Evolutionary conservation across 2,329 filamentous ascomycete species (phyloP).

Genomic region (Penicillium sp.): DNA sequence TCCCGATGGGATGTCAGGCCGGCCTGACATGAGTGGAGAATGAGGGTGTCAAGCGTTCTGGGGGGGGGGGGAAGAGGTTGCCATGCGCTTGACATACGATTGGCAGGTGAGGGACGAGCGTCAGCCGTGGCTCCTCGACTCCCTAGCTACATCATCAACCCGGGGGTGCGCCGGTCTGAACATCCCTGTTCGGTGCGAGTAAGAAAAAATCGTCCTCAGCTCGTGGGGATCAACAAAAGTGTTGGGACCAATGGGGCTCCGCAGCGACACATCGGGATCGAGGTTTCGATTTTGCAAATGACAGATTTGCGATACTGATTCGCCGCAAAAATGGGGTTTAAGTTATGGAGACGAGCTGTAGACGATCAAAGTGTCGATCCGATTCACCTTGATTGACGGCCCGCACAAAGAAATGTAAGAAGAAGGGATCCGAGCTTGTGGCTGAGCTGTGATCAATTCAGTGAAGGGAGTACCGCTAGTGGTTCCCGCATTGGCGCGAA

Average conservation of each 20-base stretch:
- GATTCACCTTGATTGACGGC: background rate
- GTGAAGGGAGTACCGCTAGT: background rate
- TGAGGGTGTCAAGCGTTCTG: background rate
- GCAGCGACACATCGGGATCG: background rate
- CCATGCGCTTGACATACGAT: background rate
- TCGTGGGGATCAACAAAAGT: background rate
- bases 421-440: conserved; percentile 17
- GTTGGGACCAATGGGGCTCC: background rate
- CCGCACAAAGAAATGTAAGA: background rate
- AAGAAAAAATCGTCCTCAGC: background rate
- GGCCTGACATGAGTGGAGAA: background rate
- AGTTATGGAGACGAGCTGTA: background rate
- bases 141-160: background rate
- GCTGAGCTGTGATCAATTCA: conserved; percentile 14
- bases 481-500: background rate
- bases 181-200: background rate
- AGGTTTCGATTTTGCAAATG: background rate
- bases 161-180: background rate
- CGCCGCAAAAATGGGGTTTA: background rate
- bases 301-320: background rate
- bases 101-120: background rate
- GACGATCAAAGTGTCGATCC: background rate
- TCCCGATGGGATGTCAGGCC: background rate
- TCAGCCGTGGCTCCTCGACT: background rate
- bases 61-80: background rate